Conservation (phyloP, 1,139 yeast genomes). For the Yamadazyma siamensis region DNA sequence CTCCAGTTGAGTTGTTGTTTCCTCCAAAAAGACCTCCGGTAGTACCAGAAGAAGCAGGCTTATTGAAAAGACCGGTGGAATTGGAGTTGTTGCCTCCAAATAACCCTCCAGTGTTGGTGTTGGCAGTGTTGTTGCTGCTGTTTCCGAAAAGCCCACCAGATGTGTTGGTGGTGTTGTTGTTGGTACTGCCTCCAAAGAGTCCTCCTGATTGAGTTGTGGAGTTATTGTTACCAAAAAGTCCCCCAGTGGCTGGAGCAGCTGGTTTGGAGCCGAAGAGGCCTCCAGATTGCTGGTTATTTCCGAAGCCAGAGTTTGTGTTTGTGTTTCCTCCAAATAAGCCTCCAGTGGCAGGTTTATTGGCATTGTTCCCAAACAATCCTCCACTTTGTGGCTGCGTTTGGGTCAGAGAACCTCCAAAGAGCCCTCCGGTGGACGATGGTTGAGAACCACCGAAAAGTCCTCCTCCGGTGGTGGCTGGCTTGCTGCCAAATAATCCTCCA, state of each 20-base stretch:
- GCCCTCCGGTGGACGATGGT: constrained; percentile 17
- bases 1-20: constrained; percentile 12
- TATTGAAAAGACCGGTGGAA: constrained; percentile 1
- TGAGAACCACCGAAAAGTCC: constrained; percentile 17
- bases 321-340: constrained; percentile 19
- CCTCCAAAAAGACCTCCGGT: constrained; percentile 3
- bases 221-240: constrained; percentile 19
- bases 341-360: constrained; percentile 4
- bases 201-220: constrained; percentile 6
- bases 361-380: constrained; percentile 21
- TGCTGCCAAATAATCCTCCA: constrained; percentile 23
- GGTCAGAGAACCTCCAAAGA: constrained; percentile 20
- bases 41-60: constrained; percentile 2
- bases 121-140: constrained; percentile 10
- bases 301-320: constrained; percentile 6
- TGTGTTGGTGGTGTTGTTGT: constrained; percentile 4
- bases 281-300: constrained; percentile 11
- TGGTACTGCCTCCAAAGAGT: constrained; percentile 3
- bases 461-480: constrained; percentile 10
- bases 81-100: constrained; percentile 9
- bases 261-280: constrained; percentile 22
- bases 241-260: constrained; percentile 13
- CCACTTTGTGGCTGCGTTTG: constrained; percentile 5
- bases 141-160: constrained; percentile 10
- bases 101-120: constrained; percentile 8